A percentile compares a stretch with the other conserved stretches of the same genome.
Evolutionary conservation across 805 yeast genomes (phyloP).

Genomic region (Metschnikowia dekortorum): DNA sequence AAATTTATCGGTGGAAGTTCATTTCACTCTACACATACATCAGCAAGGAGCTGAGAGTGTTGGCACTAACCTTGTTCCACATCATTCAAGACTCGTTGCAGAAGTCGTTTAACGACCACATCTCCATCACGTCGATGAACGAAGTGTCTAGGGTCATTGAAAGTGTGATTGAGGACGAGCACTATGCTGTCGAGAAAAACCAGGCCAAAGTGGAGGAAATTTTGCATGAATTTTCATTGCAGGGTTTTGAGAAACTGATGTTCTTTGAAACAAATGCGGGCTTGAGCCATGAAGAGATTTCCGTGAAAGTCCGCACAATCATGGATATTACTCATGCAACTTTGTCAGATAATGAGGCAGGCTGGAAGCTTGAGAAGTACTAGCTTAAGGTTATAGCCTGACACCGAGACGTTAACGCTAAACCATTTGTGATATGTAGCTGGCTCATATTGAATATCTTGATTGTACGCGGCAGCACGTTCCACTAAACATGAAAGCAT

Average conservation of each 20-base stretch:
- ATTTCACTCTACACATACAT: constrained; percentile 26
- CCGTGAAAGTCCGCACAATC: neutral
- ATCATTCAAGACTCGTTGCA: constrained; percentile 27
- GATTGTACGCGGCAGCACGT: neutral
- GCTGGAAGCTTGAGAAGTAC: neutral
- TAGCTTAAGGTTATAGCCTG: neutral
- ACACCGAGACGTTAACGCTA: neutral
- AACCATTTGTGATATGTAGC: neutral
- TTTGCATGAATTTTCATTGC: neutral
- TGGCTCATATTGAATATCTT: neutral
- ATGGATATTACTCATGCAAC: neutral
- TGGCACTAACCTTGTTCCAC: constrained; percentile 28
- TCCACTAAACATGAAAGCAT: neutral
- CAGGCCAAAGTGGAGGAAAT: neutral
- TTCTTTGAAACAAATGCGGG: neutral
- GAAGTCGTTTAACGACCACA: constrained; percentile 23
- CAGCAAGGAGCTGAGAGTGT: constrained; percentile 17
- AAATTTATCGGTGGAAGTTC: constrained; percentile 29
- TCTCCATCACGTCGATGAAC: constrained; percentile 24
- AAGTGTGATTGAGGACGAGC: constrained; percentile 12
- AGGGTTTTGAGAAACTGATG: neutral
- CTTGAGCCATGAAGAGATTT: neutral
- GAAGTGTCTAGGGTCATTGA: constrained; percentile 26
- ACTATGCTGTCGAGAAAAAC: constrained; percentile 10
- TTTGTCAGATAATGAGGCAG: neutral